Conservation (phyloP, 352 stramenopile species). For the Globisporangium takayamanum region DNA sequence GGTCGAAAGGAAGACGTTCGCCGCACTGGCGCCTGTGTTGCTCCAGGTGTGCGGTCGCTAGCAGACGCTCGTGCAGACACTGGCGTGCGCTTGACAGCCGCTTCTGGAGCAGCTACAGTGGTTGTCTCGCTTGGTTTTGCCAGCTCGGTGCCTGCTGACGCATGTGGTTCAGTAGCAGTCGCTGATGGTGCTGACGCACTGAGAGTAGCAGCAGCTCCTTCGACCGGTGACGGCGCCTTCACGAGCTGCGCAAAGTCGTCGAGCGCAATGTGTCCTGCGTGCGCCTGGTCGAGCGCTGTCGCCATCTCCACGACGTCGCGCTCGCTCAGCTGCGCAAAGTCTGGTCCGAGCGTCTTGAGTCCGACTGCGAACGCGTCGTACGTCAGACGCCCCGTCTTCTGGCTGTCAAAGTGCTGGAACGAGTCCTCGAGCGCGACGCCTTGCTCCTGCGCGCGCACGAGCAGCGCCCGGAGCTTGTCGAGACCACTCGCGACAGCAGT, state of each 20-base stretch:
- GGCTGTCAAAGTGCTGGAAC: slow-evolving; percentile 80
- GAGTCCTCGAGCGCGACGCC: slow-evolving; percentile 41
- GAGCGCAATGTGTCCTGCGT: slow-evolving; percentile 25
- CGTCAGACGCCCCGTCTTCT: slow-evolving; percentile 44
- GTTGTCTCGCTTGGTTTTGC: too few species aligned
- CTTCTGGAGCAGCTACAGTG: not conserved
- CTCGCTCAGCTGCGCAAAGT: slow-evolving; percentile 30
- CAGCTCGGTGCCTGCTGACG: not conserved
- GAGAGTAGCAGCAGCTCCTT: not conserved
- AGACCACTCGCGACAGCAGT: slow-evolving; percentile 16
- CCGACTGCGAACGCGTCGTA: slow-evolving; percentile 47
- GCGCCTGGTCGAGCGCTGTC: slow-evolving; percentile 26
- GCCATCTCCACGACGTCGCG: slow-evolving; percentile 27
- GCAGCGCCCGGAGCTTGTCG: slow-evolving; percentile 35
- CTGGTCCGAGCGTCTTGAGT: slow-evolving; percentile 30
- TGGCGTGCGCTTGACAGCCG: not conserved
- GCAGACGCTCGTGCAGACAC: not conserved
- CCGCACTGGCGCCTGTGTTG: slow-evolving; percentile 7
- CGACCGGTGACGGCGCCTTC: not conserved
- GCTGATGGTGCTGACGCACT: not conserved
- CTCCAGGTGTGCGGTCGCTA: not conserved
- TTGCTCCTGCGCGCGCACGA: slow-evolving; percentile 35
- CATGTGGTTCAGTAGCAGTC: not conserved
- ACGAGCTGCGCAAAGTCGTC: slow-evolving; percentile 38
- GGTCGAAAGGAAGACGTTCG: slow-evolving; percentile 14